Percentiles rank a stretch among this genome's conserved stretches.
Evolutionary conservation across 2,329 filamentous ascomycete species (phyloP).

Genomic region (Aspergillus fumigatus): DNA sequence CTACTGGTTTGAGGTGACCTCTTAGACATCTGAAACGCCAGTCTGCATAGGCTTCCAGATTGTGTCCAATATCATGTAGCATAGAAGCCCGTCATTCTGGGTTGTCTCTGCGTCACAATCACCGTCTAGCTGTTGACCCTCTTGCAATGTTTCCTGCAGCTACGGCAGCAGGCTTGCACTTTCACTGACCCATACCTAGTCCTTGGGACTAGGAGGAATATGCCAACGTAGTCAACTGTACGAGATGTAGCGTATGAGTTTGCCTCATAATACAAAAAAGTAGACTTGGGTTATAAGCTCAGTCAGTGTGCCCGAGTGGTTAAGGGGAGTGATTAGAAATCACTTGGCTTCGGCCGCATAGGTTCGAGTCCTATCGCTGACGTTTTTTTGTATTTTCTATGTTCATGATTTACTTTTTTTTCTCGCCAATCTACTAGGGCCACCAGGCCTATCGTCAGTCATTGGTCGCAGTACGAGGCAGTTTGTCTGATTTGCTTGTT

Average conservation of each 20-base stretch:
- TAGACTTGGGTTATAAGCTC: fast-evolving
- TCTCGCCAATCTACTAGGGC: no score
- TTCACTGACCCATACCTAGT: conserved; percentile 1
- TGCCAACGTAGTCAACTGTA: no score
- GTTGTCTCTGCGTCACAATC: neutral
- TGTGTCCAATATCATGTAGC: neutral
- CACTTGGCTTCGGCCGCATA: conserved; percentile 3
- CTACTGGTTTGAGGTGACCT: no score
- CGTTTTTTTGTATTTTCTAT: no score
- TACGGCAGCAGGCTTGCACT: conserved; percentile 11
- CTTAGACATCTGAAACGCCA: no score
- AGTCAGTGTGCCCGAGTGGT: neutral
- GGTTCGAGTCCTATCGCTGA: conserved; percentile 1
- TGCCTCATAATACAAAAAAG: no score
- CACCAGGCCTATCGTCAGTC: no score
- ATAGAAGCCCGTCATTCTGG: conserved; percentile 6
- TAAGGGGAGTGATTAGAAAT: conserved; percentile 1
- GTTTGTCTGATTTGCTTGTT: no score
- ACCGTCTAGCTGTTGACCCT: conserved; percentile 10
- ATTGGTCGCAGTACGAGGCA: no score
- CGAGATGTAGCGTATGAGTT: fast-evolving
- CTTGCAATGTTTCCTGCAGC: conserved; percentile 12
- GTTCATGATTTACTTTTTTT: no score
- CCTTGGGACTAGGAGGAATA: no score
- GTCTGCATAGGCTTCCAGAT: neutral